phyloP scores from a whole-genome alignment of 768 basidiomycete species.

The Polyporus arcularius region DNA sequence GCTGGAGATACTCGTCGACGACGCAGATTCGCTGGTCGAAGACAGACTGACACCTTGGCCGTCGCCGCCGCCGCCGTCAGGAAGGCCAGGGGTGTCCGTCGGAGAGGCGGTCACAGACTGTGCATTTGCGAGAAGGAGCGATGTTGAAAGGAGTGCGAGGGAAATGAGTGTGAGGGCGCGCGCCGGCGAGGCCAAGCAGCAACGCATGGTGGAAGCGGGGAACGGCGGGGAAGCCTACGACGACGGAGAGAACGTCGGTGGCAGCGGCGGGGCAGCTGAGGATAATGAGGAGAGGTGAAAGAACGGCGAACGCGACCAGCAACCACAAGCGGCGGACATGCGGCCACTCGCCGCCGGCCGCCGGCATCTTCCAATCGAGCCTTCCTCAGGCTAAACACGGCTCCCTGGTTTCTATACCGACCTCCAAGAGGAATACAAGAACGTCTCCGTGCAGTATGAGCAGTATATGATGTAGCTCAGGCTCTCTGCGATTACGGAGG shows the following conservation, averaged over 20 bases:
- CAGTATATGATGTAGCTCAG: too few species aligned
- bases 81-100: background rate
- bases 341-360: too few species aligned
- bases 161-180: constrained; percentile 34
- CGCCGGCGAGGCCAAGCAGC: constrained; percentile 27
- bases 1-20: background rate
- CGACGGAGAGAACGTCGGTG: constrained; percentile 21
- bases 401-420: too few species aligned
- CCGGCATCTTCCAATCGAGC: too few species aligned
- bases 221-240: constrained; percentile 13
- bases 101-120: background rate
- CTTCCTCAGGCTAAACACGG: too few species aligned
- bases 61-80: background rate
- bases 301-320: background rate
- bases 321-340: too few species aligned
- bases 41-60: background rate
- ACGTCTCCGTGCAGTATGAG: too few species aligned
- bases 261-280: constrained; percentile 15
- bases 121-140: constrained; percentile 26
- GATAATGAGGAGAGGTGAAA: background rate
- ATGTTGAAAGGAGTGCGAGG: constrained; percentile 31
- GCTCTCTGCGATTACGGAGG: too few species aligned
- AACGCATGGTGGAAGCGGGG: constrained; percentile 25
- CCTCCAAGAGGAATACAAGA: too few species aligned
- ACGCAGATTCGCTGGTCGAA: background rate